Base-by-base conservation (phyloP, 2,329 filamentous ascomycete species). In the Apiospora aurea region DNA sequence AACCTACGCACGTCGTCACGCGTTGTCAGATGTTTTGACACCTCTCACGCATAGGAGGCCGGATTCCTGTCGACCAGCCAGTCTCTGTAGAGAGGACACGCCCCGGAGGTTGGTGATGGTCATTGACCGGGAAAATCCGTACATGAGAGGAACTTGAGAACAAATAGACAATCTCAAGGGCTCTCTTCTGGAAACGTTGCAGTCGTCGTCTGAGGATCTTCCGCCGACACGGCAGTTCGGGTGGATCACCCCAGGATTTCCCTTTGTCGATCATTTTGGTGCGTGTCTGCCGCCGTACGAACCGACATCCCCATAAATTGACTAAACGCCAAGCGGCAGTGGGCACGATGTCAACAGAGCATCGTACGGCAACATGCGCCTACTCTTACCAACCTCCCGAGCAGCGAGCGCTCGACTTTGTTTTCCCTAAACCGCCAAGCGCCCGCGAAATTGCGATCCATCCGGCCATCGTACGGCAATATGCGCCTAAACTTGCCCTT, bases 281-380 rank as follows among this genome's bases (percentile, higher is more conserved):
- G 53, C 53, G 53, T 34, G 5, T 16, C 53, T 61, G 26, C 16
- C 14, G 53, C 16, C 14, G 53, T 26, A n/a, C 2, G 26, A 34
- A 18, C 53, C 53, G 26, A 38, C 26, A 1, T 61, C 53, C 16
- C 53, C 53, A 38, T 34, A 61, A 10, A 21, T 61, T 61, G 4
- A 21, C 26, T 61, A 61, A 61, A 29, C 53, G 53, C 53, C 53
- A 38, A 61, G 53, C 29, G 16, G 29, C 53, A 61, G 26, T 5
- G 53, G 53, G 29, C 53, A 38, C 29, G 53, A 61, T 38, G 26
- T 61, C 53, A 61, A 61, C 53, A 61, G 53, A 61, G 29, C 29
- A 61, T 61, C 53, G 53, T 61, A 61, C 53, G 53, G 53, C 26
- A 61, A 61, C 53, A 61, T 61, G 29, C 53, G 53, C 53, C 53